A percentile compares a stretch with the other conserved stretches of the same genome.
phyloP scores from a whole-genome alignment of 2,329 filamentous ascomycete species.

The Pestalotiopsis sp. region DNA sequence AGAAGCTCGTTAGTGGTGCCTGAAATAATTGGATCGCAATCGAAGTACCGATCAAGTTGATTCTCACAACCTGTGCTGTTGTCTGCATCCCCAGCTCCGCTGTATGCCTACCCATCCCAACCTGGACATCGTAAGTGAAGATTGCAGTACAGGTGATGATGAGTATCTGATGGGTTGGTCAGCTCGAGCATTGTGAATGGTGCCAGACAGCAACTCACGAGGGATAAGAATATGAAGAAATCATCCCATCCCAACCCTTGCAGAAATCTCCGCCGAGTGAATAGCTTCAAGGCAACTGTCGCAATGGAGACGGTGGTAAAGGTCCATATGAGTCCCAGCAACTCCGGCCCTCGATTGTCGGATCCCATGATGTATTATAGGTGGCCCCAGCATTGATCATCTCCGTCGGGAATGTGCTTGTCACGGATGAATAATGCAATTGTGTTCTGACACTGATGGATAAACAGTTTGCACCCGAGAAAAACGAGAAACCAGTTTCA shows the following conservation, averaged over 20 bases:
- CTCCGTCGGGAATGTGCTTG: neutral
- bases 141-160: conserved; percentile 12
- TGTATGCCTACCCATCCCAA: conserved; percentile 13
- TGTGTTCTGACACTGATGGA: neutral
- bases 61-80: conserved; percentile 8
- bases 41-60: conserved; percentile 8
- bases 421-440: neutral
- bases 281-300: conserved; percentile 25
- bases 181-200: neutral
- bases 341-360: conserved; percentile 21
- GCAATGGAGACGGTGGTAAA: conserved; percentile 26
- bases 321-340: conserved; percentile 27
- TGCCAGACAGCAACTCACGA: conserved; percentile 18
- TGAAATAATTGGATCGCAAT: neutral
- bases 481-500: neutral
- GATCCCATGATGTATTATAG: neutral
- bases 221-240: conserved; percentile 30
- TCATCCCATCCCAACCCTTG: conserved; percentile 30
- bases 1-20: neutral
- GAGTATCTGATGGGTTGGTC: conserved; percentile 2
- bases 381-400: neutral
- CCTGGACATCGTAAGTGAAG: conserved; percentile 14
- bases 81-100: neutral
- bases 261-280: conserved; percentile 20
- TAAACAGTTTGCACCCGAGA: neutral